phyloP scores from a whole-genome alignment of 1,139 yeast genomes.

The Meyerozyma athensensis region DNA sequence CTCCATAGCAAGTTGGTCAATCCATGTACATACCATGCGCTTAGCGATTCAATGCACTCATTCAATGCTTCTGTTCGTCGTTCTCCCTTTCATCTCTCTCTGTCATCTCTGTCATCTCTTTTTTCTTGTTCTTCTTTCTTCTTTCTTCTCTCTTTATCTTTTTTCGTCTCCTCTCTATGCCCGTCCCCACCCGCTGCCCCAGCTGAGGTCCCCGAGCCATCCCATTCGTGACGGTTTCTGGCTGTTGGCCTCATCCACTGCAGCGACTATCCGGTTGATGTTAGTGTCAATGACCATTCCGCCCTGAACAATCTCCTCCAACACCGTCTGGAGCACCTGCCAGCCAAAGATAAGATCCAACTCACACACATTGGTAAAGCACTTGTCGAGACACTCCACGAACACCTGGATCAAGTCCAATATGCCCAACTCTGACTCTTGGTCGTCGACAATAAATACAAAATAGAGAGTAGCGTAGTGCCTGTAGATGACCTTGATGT shows the following conservation, averaged over 20 bases:
- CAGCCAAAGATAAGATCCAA: slow-evolving; percentile 94
- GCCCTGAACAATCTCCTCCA: slow-evolving; percentile 92
- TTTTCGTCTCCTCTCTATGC: neutral
- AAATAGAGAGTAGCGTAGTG: slow-evolving; percentile 93
- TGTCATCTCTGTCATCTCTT: no score
- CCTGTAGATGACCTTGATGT: slow-evolving; percentile 84
- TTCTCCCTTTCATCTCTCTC: no score
- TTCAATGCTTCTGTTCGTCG: no score
- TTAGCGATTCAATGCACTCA: no score
- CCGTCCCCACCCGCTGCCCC: slow-evolving; percentile 3
- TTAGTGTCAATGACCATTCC: slow-evolving; percentile 99
- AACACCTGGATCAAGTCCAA: slow-evolving; percentile 92
- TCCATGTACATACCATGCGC: no score
- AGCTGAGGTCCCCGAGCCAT: neutral
- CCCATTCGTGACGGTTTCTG: slow-evolving; percentile 24
- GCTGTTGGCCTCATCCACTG: slow-evolving; percentile 60
- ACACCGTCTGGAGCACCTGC: slow-evolving; percentile 90
- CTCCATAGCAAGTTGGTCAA: no score
- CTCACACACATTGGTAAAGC: slow-evolving; percentile 93
- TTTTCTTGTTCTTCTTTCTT: no score
- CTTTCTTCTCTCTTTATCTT: neutral
- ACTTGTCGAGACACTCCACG: slow-evolving; percentile 89
- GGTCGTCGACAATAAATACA: slow-evolving; percentile 93
- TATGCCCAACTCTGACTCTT: slow-evolving; percentile 91
- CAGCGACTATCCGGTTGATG: slow-evolving; percentile 75